A percentile compares a stretch with the other conserved stretches of the same genome.
These are phyloP conservation scores for Ustilago tritici DNA, from an alignment of 1,284 basidiomycete species.

Conservation along the genomic window DNA sequence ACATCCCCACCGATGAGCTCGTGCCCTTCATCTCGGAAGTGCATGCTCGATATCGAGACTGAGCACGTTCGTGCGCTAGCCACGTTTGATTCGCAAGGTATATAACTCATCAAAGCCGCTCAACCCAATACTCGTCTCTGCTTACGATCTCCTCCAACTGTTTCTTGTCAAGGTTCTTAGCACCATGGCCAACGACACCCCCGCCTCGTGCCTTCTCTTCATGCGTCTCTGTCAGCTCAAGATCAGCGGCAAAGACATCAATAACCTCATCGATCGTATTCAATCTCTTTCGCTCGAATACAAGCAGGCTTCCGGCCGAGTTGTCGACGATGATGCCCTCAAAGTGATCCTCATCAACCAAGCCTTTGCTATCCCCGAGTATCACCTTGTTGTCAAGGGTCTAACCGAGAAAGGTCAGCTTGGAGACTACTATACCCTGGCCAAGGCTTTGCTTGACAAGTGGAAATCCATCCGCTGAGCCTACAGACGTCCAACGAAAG, in stretches of 20 bases:
- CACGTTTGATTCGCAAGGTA: neutral
- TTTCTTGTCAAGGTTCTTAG: neutral
- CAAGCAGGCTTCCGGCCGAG: slow-evolving; percentile 19
- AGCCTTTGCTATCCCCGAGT: slow-evolving; percentile 23
- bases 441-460: slow-evolving; percentile 21
- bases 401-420: slow-evolving; percentile 13
- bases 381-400: slow-evolving; percentile 21
- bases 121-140: too few species aligned
- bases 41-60: neutral
- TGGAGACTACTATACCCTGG: slow-evolving; percentile 26
- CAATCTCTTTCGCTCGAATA: slow-evolving; percentile 27
- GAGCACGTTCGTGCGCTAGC: neutral
- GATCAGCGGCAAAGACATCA: slow-evolving; percentile 29
- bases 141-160: neutral
- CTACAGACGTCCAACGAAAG: too few species aligned
- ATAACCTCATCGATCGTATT: slow-evolving; percentile 28
- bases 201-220: slow-evolving; percentile 31
- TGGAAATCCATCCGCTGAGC: slow-evolving; percentile 19
- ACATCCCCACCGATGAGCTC: neutral
- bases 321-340: slow-evolving; percentile 34
- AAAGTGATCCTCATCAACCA: slow-evolving; percentile 31
- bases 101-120: neutral
- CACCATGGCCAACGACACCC: slow-evolving; percentile 28
- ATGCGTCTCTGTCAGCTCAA: slow-evolving; percentile 32
- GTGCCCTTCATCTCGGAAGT: neutral